A percentile compares a stretch with the other conserved stretches of the same genome.
Conservation (phyloP, 805 yeast genomes). For the Sungouiozyma ichnusensis region DNA sequence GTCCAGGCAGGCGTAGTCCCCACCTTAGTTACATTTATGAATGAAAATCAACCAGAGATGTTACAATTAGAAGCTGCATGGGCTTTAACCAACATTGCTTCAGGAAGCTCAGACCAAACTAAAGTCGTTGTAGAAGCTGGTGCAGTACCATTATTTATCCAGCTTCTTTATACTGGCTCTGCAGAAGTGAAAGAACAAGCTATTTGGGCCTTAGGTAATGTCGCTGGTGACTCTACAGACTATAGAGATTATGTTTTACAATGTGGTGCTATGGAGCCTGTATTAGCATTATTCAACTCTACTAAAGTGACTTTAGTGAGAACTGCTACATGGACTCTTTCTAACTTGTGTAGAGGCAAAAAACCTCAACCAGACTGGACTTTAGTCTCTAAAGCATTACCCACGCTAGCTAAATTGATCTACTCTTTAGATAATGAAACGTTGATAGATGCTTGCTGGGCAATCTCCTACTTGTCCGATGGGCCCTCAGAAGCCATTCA, state of each 20-base stretch:
- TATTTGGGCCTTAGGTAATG: slow-evolving; percentile 98
- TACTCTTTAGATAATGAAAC: slow-evolving; percentile 89
- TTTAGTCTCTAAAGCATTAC: slow-evolving; percentile 75
- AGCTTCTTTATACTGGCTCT: slow-evolving; percentile 67
- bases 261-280: slow-evolving; percentile 83
- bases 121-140: slow-evolving; percentile 83
- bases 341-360: slow-evolving; percentile 93
- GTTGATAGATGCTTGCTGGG: slow-evolving; percentile 97
- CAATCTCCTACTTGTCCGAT: slow-evolving; percentile 87
- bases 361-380: slow-evolving; percentile 95
- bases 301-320: slow-evolving; percentile 84
- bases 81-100: slow-evolving; percentile 98
- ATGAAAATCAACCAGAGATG: slow-evolving; percentile 64
- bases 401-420: slow-evolving; percentile 82
- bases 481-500: slow-evolving; percentile 90
- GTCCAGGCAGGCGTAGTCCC: slow-evolving; percentile 92
- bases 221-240: slow-evolving; percentile 90
- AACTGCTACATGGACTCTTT: slow-evolving; percentile 97
- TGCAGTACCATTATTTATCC: slow-evolving; percentile 87
- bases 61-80: slow-evolving; percentile 97
- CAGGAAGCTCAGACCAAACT: slow-evolving; percentile 86
- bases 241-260: slow-evolving; percentile 83
- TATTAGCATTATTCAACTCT: slow-evolving; percentile 64
- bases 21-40: slow-evolving; percentile 77
- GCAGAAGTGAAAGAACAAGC: slow-evolving; percentile 96